Evolutionary conservation across 768 basidiomycete species (phyloP).

Genomic region (Termitomyces titanicus): DNA sequence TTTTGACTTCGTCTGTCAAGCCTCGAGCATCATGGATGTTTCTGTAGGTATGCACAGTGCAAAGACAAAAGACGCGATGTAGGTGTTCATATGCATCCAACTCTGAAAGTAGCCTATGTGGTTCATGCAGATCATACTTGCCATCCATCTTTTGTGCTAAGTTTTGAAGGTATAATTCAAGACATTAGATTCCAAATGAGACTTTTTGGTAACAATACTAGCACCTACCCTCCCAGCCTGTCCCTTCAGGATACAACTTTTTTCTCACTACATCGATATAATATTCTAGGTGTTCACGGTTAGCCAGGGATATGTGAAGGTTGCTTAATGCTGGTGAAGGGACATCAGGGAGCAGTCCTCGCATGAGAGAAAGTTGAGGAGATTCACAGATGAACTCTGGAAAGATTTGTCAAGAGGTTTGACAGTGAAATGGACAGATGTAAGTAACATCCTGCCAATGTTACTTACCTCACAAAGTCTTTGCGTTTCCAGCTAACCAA

Average conservation of each 20-base stretch:
- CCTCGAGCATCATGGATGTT: constrained; percentile 18
- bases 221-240: constrained; percentile 11
- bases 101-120: constrained; percentile 6
- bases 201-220: too few relatives aligned
- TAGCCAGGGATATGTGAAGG: constrained; percentile 24
- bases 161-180: constrained; percentile 20
- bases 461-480: too few relatives aligned
- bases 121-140: constrained; percentile 22
- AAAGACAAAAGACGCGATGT: constrained; percentile 16
- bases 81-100: constrained; percentile 23
- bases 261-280: constrained; percentile 15
- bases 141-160: constrained; percentile 3
- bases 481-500: too few relatives aligned
- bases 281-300: constrained; percentile 15
- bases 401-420: too few relatives aligned
- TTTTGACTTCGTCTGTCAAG: constrained; percentile 11
- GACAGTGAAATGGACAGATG: too few relatives aligned
- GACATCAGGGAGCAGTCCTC: constrained; percentile 10
- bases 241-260: constrained; percentile 15
- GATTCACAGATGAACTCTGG: too few relatives aligned
- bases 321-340: constrained; percentile 15
- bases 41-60: constrained; percentile 16
- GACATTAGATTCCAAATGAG: too few relatives aligned
- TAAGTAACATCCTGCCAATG: too few relatives aligned
- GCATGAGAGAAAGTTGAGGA: too few relatives aligned